Conservation (phyloP, 2,329 filamentous ascomycete species). For the Alternaria solani region DNA sequence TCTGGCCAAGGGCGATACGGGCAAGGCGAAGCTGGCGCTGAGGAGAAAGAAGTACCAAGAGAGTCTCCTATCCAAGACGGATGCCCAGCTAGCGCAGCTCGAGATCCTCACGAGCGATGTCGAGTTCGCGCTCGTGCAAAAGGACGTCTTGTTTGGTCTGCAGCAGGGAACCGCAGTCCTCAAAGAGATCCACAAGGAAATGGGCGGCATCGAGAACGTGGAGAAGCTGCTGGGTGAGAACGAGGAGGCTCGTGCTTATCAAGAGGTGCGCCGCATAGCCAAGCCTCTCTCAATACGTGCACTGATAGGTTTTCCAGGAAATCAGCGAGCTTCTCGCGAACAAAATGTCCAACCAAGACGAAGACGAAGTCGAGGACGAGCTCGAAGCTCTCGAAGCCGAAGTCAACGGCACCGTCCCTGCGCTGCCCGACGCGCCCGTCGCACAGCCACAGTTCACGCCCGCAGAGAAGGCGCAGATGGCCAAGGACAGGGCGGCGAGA, state of each 20-base stretch:
- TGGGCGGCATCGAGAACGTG: conserved; percentile 92
- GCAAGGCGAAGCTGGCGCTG: conserved; percentile 83
- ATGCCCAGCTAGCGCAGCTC: conserved; percentile 90
- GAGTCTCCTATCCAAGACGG: conserved; percentile 84
- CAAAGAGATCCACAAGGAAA: conserved; percentile 90
- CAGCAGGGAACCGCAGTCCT: conserved; percentile 91
- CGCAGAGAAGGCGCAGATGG: conserved; percentile 39
- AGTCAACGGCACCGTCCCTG: conserved; percentile 50
- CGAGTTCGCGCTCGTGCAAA: conserved; percentile 96
- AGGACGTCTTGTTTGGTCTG: conserved; percentile 91
- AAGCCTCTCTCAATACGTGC: neutral
- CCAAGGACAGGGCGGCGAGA: conserved; percentile 44
- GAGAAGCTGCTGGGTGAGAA: conserved; percentile 95
- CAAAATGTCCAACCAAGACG: conserved; percentile 90
- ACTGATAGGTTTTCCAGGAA: conserved; percentile 66
- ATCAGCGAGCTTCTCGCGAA: conserved; percentile 89
- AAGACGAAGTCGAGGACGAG: conserved; percentile 98
- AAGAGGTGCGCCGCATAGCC: conserved; percentile 67
- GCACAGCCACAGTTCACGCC: conserved; percentile 42
- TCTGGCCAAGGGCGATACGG: conserved; percentile 79
- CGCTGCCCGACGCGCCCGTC: conserved; percentile 53
- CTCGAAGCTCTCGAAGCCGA: conserved; percentile 80
- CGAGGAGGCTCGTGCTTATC: conserved; percentile 89
- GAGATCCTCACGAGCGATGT: conserved; percentile 88
- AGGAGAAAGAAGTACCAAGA: conserved; percentile 98